Percentiles rank a stretch among this genome's conserved stretches.
phyloP scores from a whole-genome alignment of 345 rosid species.

The Citropsis articulata region DNA sequence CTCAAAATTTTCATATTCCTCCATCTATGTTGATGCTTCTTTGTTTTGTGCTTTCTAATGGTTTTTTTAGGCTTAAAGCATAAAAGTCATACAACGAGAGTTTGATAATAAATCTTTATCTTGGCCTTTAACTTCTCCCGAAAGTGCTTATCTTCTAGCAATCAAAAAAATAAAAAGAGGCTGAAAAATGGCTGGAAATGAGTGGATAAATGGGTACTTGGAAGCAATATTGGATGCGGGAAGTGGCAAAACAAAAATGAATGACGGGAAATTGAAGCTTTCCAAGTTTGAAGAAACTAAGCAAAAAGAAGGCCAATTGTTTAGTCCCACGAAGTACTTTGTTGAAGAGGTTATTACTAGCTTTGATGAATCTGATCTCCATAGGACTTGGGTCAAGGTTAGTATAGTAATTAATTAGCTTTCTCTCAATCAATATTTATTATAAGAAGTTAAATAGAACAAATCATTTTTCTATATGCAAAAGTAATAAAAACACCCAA shows the following conservation, averaged over 20 bases:
- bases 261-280: constrained; percentile 49
- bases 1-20: neutral
- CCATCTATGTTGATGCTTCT: too few species aligned
- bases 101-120: neutral
- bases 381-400: constrained; percentile 90
- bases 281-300: constrained; percentile 41
- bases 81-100: neutral
- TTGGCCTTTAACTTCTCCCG: neutral
- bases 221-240: constrained; percentile 88
- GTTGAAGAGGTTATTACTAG: constrained; percentile 85
- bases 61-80: neutral
- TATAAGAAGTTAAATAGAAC: too few species aligned
- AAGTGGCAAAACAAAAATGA: constrained; percentile 39
- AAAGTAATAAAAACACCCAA: neutral
- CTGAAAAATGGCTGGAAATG: constrained; percentile 72
- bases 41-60: neutral
- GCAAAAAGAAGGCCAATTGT: constrained; percentile 46
- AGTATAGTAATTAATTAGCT: neutral
- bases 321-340: constrained; percentile 77
- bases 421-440: neutral
- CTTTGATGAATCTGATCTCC: constrained; percentile 82
- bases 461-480: neutral
- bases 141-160: neutral
- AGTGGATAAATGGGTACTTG: constrained; percentile 86
- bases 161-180: neutral